These are phyloP conservation scores for Aspergillus bertholletiae DNA, from an alignment of 495 filamentous ascomycete genomes.

Conservation along the genomic window DNA sequence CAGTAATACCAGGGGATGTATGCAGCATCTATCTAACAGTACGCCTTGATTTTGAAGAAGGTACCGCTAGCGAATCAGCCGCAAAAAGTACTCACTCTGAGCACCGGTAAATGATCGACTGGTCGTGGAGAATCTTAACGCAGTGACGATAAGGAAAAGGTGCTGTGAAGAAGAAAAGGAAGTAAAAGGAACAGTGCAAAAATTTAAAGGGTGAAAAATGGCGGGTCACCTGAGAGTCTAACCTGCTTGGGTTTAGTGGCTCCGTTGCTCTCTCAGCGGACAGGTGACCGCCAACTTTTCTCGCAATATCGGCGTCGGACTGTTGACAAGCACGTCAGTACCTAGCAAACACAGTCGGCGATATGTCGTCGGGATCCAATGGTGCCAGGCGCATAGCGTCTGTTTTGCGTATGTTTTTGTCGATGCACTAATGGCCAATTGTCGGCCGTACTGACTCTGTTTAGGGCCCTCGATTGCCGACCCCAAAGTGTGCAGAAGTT, in stretches of 20 bases:
- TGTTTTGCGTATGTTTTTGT: slow-evolving; percentile 33
- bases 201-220: slow-evolving; percentile 16
- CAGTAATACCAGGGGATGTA: slow-evolving; percentile 36
- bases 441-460: slow-evolving; percentile 8
- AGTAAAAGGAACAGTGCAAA: slow-evolving; percentile 6
- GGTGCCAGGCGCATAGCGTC: slow-evolving; percentile 43
- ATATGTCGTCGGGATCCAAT: slow-evolving; percentile 46
- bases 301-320: slow-evolving; percentile 21
- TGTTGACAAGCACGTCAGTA: slow-evolving; percentile 16
- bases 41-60: slow-evolving; percentile 56
- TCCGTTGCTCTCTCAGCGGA: slow-evolving; percentile 5
- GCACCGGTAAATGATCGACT: slow-evolving; percentile 64
- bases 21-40: slow-evolving; percentile 69
- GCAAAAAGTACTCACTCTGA: slow-evolving; percentile 47
- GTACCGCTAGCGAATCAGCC: slow-evolving; percentile 72
- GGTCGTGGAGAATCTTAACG: slow-evolving; percentile 42
- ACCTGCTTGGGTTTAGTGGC: slow-evolving; percentile 21
- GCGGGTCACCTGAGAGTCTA: slow-evolving; percentile 29
- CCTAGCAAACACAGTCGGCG: slow-evolving; percentile 11
- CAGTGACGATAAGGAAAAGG: slow-evolving; percentile 66
- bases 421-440: background rate
- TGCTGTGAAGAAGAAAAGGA: slow-evolving; percentile 39
- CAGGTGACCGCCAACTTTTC: slow-evolving; percentile 43
- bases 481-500: slow-evolving; percentile 48
- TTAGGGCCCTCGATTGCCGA: slow-evolving; percentile 42